phyloP scores from a whole-genome alignment of 164 flowering plant genomes.

The Malania oleifera region DNA sequence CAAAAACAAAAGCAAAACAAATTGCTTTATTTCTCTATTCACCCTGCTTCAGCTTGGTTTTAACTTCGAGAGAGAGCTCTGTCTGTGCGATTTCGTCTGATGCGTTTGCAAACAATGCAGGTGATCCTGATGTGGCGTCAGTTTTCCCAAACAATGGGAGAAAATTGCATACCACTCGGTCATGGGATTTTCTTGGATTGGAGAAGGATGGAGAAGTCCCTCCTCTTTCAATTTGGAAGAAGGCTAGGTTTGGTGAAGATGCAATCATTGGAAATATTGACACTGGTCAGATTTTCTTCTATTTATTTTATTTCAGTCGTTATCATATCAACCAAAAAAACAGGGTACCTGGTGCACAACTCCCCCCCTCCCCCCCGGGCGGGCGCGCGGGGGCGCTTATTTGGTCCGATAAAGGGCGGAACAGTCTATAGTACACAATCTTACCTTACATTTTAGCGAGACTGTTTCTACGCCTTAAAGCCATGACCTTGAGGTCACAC shows the following conservation, averaged over 20 bases:
- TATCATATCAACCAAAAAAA: too few species aligned
- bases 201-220: conserved; percentile 31
- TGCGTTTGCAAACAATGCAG: conserved; percentile 21
- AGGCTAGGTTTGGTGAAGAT: conserved; percentile 68
- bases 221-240: conserved; percentile 42
- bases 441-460: too few species aligned
- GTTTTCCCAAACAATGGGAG: conserved; percentile 44
- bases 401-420: too few species aligned
- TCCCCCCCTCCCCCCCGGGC: too few species aligned
- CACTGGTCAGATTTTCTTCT: conserved; percentile 37
- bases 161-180: conserved; percentile 56
- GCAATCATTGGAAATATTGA: conserved; percentile 68
- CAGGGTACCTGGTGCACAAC: too few species aligned
- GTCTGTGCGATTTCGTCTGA: not conserved
- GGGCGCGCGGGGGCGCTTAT: too few species aligned
- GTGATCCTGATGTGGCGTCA: conserved; percentile 57
- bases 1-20: not conserved
- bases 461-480: too few species aligned
- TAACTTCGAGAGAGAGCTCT: too few species aligned
- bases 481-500: too few species aligned
- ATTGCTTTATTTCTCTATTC: not conserved
- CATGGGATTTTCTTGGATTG: conserved; percentile 60
- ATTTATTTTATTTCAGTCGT: not conserved
- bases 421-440: too few species aligned
- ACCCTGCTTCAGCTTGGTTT: not conserved